phyloP scores from a whole-genome alignment of 441 rosid genomes.

The Arabidopsis hybrid region DNA sequence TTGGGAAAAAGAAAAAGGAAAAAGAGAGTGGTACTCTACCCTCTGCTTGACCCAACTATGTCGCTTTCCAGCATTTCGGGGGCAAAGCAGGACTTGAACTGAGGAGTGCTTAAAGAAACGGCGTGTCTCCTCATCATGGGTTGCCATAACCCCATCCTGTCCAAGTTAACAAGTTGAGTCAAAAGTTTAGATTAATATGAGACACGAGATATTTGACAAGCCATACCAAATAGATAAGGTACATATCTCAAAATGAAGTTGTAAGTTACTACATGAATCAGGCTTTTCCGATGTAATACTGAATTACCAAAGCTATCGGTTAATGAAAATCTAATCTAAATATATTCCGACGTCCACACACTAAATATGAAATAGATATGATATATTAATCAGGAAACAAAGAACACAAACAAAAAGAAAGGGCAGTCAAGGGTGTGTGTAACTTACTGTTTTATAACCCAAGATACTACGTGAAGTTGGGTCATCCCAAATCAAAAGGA shows the following conservation, averaged over 20 bases:
- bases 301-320: conserved; percentile 12
- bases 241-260: conserved; percentile 3
- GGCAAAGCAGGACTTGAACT: conserved; percentile 89
- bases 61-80: conserved; percentile 87
- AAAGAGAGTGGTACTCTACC: conserved; percentile 50
- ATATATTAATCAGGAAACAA: background rate
- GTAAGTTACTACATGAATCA: conserved; percentile 21
- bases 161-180: conserved; percentile 23
- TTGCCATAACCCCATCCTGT: conserved; percentile 95
- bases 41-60: conserved; percentile 93
- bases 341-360: background rate
- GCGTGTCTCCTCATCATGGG: conserved; percentile 98
- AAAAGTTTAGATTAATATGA: conserved; percentile 16
- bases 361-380: background rate
- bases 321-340: background rate
- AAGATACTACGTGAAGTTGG: conserved; percentile 94
- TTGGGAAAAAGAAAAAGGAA: background rate
- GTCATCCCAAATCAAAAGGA: conserved; percentile 98
- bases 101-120: conserved; percentile 93
- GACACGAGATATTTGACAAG: conserved; percentile 16
- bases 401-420: background rate
- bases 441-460: conserved; percentile 81
- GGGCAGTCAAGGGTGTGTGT: background rate
- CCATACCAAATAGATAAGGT: conserved; percentile 1
- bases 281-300: background rate